Evolutionary conservation across 139 green algal genomes (phyloP).

Genomic region (Haematococcus lacustris): DNA sequence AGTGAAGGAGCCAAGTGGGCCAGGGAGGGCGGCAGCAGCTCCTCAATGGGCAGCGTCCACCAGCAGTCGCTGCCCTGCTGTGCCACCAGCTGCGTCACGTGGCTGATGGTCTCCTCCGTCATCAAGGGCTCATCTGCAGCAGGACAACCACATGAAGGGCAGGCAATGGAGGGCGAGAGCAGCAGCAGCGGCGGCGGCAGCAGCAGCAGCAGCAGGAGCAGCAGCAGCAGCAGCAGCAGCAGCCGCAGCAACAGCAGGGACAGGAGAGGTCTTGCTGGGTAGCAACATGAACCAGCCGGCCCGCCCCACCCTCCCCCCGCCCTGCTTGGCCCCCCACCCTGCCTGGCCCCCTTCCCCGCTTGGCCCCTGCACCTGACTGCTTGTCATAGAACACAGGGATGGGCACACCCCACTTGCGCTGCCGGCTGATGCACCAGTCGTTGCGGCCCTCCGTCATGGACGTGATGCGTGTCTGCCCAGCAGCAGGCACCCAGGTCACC

Average conservation of each 20-base stretch:
- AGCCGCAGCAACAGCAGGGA: no score
- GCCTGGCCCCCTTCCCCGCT: no score
- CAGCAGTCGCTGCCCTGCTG: slow-evolving; percentile 81
- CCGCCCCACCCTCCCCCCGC: no score
- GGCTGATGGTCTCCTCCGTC: slow-evolving; percentile 76
- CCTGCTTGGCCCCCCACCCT: no score
- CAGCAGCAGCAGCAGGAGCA: no score
- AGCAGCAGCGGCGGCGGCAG: no score
- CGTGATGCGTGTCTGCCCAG: slow-evolving; percentile 74
- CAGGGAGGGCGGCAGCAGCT: slow-evolving; percentile 79
- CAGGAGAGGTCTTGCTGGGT: no score
- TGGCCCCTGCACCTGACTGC: slow-evolving; percentile 10
- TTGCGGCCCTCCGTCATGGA: slow-evolving; percentile 82
- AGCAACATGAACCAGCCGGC: no score
- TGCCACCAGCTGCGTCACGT: slow-evolving; percentile 71
- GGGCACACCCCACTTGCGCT: slow-evolving; percentile 96
- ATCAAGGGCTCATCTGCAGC: slow-evolving; percentile 83
- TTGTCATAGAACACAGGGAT: slow-evolving; percentile 96
- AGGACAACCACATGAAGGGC: not conserved
- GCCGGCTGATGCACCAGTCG: slow-evolving; percentile 98
- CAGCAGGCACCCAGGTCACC: slow-evolving; percentile 78
- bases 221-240: no score
- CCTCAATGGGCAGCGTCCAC: slow-evolving; percentile 62
- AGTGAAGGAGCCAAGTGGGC: slow-evolving; percentile 20
- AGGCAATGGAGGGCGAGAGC: no score